These are phyloP conservation scores for Microdochium trichocladiopsis DNA, from an alignment of 2,329 filamentous ascomycete species.

Conservation along the genomic window DNA sequence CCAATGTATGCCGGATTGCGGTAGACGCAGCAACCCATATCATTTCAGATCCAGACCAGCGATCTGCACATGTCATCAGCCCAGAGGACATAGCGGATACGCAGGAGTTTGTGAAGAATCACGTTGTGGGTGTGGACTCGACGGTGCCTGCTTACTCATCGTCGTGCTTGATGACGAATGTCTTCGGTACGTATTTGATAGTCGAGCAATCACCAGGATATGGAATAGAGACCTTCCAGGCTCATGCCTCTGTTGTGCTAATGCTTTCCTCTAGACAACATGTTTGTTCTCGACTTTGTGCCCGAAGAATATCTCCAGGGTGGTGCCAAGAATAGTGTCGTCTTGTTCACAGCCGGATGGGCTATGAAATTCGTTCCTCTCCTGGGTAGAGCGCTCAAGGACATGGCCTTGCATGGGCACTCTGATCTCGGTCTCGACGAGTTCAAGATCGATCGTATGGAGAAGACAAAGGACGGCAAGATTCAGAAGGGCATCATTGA, in stretches of 20 bases:
- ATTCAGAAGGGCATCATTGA: too few relatives aligned
- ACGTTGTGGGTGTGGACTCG: conserved; percentile 6
- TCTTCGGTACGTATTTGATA: neutral
- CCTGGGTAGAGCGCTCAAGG: conserved; percentile 7
- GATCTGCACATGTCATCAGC: conserved; percentile 3
- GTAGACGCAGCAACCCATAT: conserved; percentile 5
- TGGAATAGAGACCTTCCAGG: too few relatives aligned
- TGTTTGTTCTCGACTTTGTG: conserved; percentile 9
- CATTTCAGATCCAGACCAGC: conserved; percentile 6
- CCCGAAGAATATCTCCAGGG: conserved; percentile 8
- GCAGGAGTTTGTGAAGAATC: conserved; percentile 4
- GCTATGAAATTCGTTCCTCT: conserved; percentile 16
- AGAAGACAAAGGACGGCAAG: neutral
- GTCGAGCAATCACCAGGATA: too few relatives aligned
- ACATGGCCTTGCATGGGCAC: conserved; percentile 8
- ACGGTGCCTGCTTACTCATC: conserved; percentile 5
- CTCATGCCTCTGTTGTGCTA: too few relatives aligned
- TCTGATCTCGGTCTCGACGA: conserved; percentile 4
- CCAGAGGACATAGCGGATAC: conserved; percentile 5
- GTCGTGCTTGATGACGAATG: conserved; percentile 7
- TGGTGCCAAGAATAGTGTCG: conserved; percentile 13
- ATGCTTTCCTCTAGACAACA: conserved; percentile 5
- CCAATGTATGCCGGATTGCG: conserved; percentile 6
- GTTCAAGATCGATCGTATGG: conserved; percentile 6
- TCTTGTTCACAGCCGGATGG: conserved; percentile 27